Conservation (phyloP, 2,329 filamentous ascomycete species). For the Diatrype stigma region DNA sequence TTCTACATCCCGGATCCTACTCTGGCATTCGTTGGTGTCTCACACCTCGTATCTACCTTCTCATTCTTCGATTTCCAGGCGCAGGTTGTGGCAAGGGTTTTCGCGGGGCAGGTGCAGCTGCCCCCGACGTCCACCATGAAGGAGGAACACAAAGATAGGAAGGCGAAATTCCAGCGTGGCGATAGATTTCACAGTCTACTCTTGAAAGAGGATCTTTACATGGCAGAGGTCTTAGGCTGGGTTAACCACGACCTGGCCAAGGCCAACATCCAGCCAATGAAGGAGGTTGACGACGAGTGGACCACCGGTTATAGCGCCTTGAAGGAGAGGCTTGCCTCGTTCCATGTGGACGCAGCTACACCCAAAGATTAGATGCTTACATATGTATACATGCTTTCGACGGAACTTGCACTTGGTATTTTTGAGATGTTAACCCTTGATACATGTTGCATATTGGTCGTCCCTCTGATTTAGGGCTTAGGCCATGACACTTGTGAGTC, state of each 20-base stretch:
- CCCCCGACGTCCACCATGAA: slow-evolving; percentile 39
- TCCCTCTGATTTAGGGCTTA: too few species aligned
- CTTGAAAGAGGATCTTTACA: slow-evolving; percentile 29
- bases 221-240: slow-evolving; percentile 25
- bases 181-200: slow-evolving; percentile 35
- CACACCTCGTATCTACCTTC: slow-evolving; percentile 64
- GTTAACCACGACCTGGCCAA: slow-evolving; percentile 20
- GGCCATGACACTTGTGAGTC: too few species aligned
- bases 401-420: too few species aligned
- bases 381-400: background rate
- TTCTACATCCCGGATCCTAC: slow-evolving; percentile 67
- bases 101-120: slow-evolving; percentile 46
- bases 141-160: slow-evolving; percentile 27
- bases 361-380: background rate
- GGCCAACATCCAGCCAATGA: slow-evolving; percentile 21
- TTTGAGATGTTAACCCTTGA: too few species aligned
- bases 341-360: background rate
- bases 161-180: slow-evolving; percentile 25
- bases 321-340: slow-evolving; percentile 6
- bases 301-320: slow-evolving; percentile 14
- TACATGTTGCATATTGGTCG: too few species aligned
- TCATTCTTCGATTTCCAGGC: slow-evolving; percentile 68
- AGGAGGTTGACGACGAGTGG: slow-evolving; percentile 31
- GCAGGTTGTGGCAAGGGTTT: slow-evolving; percentile 53
- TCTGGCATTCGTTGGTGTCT: slow-evolving; percentile 60